Conservation (phyloP, 495 filamentous ascomycete species). For the Neurospora sublineolata region DNA sequence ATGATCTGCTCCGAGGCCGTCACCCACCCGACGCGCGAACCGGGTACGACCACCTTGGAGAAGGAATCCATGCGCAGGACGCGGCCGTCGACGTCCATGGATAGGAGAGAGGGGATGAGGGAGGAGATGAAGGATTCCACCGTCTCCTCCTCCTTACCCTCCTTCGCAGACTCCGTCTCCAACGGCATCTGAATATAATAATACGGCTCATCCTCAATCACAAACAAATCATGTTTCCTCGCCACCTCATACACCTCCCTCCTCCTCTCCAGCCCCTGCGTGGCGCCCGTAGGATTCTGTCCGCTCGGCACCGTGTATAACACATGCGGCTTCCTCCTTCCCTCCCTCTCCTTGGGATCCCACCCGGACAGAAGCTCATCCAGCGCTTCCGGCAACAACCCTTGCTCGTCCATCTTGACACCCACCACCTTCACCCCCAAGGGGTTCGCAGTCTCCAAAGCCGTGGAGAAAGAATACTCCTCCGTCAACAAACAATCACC, state of each 20-base stretch:
- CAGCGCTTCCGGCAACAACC: slow-evolving; percentile 54
- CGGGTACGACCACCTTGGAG: slow-evolving; percentile 71
- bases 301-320: slow-evolving; percentile 79
- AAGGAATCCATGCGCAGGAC: slow-evolving; percentile 69
- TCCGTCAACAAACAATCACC: slow-evolving; percentile 69
- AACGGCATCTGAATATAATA: slow-evolving; percentile 93
- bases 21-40: slow-evolving; percentile 66
- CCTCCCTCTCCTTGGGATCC: slow-evolving; percentile 43
- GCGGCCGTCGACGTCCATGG: slow-evolving; percentile 54
- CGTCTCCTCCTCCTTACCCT: neutral
- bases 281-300: slow-evolving; percentile 88
- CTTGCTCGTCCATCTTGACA: slow-evolving; percentile 68
- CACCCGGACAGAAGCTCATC: slow-evolving; percentile 58
- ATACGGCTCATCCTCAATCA: slow-evolving; percentile 96
- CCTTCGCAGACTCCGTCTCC: slow-evolving; percentile 36
- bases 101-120: slow-evolving; percentile 51
- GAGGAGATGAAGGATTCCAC: slow-evolving; percentile 36
- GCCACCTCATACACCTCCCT: slow-evolving; percentile 62
- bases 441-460: slow-evolving; percentile 69
- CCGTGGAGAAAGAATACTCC: slow-evolving; percentile 75
- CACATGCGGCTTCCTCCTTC: slow-evolving; percentile 58
- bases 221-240: slow-evolving; percentile 72
- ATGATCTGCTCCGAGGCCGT: slow-evolving; percentile 74
- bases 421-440: slow-evolving; percentile 63
- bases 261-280: slow-evolving; percentile 54